phyloP scores from a whole-genome alignment of 2,329 filamentous ascomycete species.

The Xylaria multiplex region DNA sequence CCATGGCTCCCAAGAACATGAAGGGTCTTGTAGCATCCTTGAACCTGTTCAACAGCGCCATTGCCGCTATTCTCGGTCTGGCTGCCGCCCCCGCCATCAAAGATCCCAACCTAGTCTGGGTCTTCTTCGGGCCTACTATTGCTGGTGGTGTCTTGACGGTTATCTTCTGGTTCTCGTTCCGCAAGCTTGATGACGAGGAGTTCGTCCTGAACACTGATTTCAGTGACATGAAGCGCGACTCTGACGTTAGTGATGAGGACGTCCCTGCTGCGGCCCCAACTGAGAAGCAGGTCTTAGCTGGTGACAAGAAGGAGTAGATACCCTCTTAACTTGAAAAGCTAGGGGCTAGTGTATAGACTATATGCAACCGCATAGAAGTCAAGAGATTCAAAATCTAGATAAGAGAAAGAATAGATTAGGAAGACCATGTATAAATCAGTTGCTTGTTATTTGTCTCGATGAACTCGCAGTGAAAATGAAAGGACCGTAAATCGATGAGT shows the following conservation, averaged over 20 bases:
- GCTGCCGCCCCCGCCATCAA: constrained; percentile 55
- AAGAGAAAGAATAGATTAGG: constrained; percentile 1
- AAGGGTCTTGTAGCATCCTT: constrained; percentile 77
- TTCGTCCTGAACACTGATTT: constrained; percentile 47
- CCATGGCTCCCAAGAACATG: constrained; percentile 83
- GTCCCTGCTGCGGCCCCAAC: constrained; percentile 44
- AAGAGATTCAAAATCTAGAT: neutral
- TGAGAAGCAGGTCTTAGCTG: constrained; percentile 69
- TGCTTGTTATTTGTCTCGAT: neutral
- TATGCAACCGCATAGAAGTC: neutral
- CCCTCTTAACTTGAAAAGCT: neutral
- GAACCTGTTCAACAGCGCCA: constrained; percentile 75
- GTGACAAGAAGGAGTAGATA: constrained; percentile 35
- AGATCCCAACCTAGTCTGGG: constrained; percentile 60
- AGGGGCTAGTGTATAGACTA: constrained; percentile 3
- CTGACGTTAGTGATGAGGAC: constrained; percentile 45
- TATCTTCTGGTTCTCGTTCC: constrained; percentile 47
- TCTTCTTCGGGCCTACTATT: constrained; percentile 47
- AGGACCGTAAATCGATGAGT: neutral
- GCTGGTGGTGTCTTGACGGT: constrained; percentile 42
- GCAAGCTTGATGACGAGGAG: constrained; percentile 46
- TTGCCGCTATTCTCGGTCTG: constrained; percentile 74
- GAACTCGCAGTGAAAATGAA: neutral
- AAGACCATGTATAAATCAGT: constrained; percentile 7
- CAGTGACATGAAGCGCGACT: constrained; percentile 46